phyloP scores from a whole-genome alignment of 1,139 yeast genomes.

The Arxiozyma bovina region DNA sequence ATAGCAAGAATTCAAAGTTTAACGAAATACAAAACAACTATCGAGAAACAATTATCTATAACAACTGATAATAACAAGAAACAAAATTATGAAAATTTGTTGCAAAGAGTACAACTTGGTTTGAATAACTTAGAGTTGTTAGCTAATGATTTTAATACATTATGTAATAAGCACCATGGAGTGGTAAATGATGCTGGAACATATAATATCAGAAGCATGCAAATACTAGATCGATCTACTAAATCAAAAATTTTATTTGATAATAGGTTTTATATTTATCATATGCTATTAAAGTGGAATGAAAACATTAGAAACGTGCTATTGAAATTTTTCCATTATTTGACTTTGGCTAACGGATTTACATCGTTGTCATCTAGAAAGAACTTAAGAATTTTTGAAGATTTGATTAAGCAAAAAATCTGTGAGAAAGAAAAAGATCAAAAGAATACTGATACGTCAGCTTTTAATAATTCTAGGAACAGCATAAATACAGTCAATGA shows the following conservation, averaged over 20 bases:
- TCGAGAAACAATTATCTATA: slow-evolving; percentile 10
- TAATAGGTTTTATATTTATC: slow-evolving; percentile 72
- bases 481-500: background rate
- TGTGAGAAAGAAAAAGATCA: slow-evolving; percentile 5
- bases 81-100: slow-evolving; percentile 14
- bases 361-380: slow-evolving; percentile 26
- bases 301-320: slow-evolving; percentile 55
- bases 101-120: slow-evolving; percentile 23
- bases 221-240: slow-evolving; percentile 22
- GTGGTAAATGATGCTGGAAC: background rate
- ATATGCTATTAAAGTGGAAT: slow-evolving; percentile 74
- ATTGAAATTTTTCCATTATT: slow-evolving; percentile 51
- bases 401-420: slow-evolving; percentile 14
- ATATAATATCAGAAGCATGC: slow-evolving; percentile 14
- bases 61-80: slow-evolving; percentile 9
- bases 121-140: slow-evolving; percentile 29
- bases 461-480: background rate
- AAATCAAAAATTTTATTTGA: slow-evolving; percentile 37
- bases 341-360: slow-evolving; percentile 47
- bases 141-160: slow-evolving; percentile 33
- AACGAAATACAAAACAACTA: slow-evolving; percentile 18
- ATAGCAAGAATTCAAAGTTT: slow-evolving; percentile 22
- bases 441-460: background rate
- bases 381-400: slow-evolving; percentile 20
- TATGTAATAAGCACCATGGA: slow-evolving; percentile 3